Evolutionary conservation across 768 basidiomycete genomes (phyloP).

Genomic region (Termitomyces sp.): DNA sequence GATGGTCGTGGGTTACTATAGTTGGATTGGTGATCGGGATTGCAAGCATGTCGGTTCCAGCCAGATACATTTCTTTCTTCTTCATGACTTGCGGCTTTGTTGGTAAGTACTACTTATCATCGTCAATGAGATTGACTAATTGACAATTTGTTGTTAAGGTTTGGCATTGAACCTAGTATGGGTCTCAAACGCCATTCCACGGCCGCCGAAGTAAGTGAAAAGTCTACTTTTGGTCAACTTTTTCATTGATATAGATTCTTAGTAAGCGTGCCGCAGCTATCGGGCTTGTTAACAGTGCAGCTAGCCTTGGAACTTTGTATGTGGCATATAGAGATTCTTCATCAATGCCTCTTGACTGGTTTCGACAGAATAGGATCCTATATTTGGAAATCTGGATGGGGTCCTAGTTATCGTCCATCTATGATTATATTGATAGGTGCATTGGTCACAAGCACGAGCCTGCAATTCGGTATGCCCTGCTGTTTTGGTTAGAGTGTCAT

Average conservation of each 20-base stretch:
- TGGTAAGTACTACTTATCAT: conserved; percentile 14
- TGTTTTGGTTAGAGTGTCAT: too few species aligned
- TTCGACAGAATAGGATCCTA: conserved; percentile 46
- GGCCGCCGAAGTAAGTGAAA: conserved; percentile 45
- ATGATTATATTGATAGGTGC: conserved; percentile 42
- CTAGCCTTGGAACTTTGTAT: conserved; percentile 52
- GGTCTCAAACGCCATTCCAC: conserved; percentile 55
- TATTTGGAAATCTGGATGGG: conserved; percentile 52
- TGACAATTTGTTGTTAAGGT: conserved; percentile 15
- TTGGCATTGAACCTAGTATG: conserved; percentile 49
- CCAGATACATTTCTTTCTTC: conserved; percentile 58
- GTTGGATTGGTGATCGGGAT: conserved; percentile 55
- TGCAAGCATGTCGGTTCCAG: conserved; percentile 41
- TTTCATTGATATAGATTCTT: not conserved
- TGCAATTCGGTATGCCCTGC: conserved; percentile 15
- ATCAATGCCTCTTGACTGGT: not conserved
- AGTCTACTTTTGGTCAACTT: not conserved
- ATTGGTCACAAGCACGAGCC: conserved; percentile 22
- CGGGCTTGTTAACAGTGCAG: conserved; percentile 52
- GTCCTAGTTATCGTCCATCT: conserved; percentile 53
- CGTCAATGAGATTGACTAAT: not conserved
- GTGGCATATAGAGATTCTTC: conserved; percentile 5
- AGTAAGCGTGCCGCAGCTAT: conserved; percentile 53
- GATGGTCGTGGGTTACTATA: conserved; percentile 53
- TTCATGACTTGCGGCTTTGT: conserved; percentile 52